phyloP scores from a whole-genome alignment of 129 eudicot genomes.

The Arctium lappa region DNA sequence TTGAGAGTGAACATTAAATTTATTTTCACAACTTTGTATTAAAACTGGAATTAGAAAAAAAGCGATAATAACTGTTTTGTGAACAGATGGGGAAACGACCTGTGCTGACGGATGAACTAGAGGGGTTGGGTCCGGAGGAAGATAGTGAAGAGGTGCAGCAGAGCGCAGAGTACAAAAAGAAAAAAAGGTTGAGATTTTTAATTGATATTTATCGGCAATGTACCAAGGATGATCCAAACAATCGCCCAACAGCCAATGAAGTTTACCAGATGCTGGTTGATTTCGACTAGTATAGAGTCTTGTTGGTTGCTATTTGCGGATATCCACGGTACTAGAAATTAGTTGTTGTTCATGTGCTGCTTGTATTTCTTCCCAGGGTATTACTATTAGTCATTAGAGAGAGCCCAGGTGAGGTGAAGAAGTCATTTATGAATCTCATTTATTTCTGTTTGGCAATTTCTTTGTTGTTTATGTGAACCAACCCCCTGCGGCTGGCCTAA shows the following conservation, averaged over 20 bases:
- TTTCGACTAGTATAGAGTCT: conserved; percentile 20
- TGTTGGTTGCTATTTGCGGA: background rate
- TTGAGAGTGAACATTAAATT: background rate
- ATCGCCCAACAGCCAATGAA: conserved; percentile 71
- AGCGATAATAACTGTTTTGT: background rate
- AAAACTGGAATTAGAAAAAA: background rate
- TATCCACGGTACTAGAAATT: background rate
- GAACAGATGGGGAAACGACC: conserved; percentile 86
- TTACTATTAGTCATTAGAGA: background rate
- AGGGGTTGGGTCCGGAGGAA: conserved; percentile 39
- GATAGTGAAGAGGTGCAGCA: conserved; percentile 37
- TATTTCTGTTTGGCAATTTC: background rate
- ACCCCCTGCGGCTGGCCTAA: background rate
- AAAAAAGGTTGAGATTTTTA: conserved; percentile 40
- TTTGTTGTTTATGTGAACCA: background rate
- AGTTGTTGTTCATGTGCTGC: conserved; percentile 6
- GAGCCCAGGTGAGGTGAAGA: conserved; percentile 29
- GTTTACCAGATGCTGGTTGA: conserved; percentile 46
- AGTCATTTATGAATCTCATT: conserved; percentile 26
- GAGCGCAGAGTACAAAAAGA: conserved; percentile 20
- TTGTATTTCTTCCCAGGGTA: conserved; percentile 27
- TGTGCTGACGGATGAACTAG: conserved; percentile 56
- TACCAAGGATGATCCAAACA: conserved; percentile 63
- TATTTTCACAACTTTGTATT: background rate
- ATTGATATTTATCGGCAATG: conserved; percentile 57